A percentile compares a stretch with the other conserved stretches of the same genome.
phyloP scores from a whole-genome alignment of 108 stramenopile species.

The Aureococcus anophagefferens region DNA sequence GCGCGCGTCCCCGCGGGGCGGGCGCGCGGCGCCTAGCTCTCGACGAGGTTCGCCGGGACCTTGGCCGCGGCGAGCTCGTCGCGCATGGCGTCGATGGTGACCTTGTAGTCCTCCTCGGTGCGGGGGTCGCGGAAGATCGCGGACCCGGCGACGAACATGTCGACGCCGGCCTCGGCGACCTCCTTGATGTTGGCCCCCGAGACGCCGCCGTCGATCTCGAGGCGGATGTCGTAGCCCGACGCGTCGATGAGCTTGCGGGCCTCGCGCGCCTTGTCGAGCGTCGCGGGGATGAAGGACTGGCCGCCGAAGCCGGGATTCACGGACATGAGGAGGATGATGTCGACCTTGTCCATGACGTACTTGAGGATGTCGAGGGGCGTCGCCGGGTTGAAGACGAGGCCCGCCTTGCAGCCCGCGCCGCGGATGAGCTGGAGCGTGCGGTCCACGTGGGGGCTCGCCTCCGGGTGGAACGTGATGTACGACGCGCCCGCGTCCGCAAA shows the following conservation, averaged over 20 bases:
- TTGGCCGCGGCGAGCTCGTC: slow-evolving; percentile 65
- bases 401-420: slow-evolving; percentile 87
- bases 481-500: slow-evolving; percentile 91
- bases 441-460: slow-evolving; percentile 72
- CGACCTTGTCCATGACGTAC: slow-evolving; percentile 92
- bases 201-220: slow-evolving; percentile 89
- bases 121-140: slow-evolving; percentile 92
- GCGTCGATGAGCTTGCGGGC: slow-evolving; percentile 93
- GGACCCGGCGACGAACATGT: slow-evolving; percentile 94
- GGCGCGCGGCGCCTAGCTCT: no score
- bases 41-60: no score
- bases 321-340: slow-evolving; percentile 93
- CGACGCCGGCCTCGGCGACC: slow-evolving; percentile 90
- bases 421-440: slow-evolving; percentile 88
- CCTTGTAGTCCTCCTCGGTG: slow-evolving; percentile 79
- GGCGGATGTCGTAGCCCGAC: slow-evolving; percentile 82
- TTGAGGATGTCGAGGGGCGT: slow-evolving; percentile 74
- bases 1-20: no score
- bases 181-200: slow-evolving; percentile 86
- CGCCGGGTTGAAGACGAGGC: slow-evolving; percentile 94
- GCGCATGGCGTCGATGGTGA: slow-evolving; percentile 84
- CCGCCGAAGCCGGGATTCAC: slow-evolving; percentile 97
- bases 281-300: slow-evolving; percentile 85
- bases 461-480: slow-evolving; percentile 98
- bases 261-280: slow-evolving; percentile 79